Conservation (phyloP, 2,329 filamentous ascomycete genomes). For the Aspergillus uvarum region DNA sequence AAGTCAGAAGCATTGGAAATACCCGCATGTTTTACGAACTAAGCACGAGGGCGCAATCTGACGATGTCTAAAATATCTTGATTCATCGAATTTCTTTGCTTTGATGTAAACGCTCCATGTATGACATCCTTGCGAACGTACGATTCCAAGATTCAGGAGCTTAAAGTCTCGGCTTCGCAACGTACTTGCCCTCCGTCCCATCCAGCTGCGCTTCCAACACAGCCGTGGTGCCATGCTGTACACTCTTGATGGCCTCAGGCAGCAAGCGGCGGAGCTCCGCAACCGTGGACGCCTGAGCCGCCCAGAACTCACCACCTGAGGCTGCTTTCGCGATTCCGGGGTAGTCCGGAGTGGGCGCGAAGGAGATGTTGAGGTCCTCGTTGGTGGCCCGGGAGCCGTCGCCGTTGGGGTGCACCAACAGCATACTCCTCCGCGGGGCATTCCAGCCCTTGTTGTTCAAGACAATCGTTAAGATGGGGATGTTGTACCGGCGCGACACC, state of each 20-base stretch:
- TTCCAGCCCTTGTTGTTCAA: conserved; percentile 73
- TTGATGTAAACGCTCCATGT: too few relatives aligned
- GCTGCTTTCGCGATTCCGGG: conserved; percentile 67
- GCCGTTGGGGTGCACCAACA: conserved; percentile 66
- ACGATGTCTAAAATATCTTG: too few relatives aligned
- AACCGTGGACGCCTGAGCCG: conserved; percentile 57
- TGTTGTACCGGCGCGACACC: conserved; percentile 65
- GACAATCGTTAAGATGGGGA: conserved; percentile 65
- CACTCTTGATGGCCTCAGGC: conserved; percentile 59
- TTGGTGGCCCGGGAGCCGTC: conserved; percentile 62
- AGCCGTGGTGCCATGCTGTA: conserved; percentile 57
- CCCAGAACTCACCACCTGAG: conserved; percentile 62
- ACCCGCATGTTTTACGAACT: too few relatives aligned
- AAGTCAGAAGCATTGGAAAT: too few relatives aligned
- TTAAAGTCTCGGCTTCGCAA: conserved; percentile 15
- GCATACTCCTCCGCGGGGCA: conserved; percentile 59
- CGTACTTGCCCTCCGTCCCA: conserved; percentile 56
- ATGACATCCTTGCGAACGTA: too few relatives aligned
- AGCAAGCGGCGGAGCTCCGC: conserved; percentile 56
- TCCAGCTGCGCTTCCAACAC: conserved; percentile 63
- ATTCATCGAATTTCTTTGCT: too few relatives aligned
- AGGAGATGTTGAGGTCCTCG: conserved; percentile 65
- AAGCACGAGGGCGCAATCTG: too few relatives aligned
- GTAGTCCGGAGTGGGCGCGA: conserved; percentile 66
- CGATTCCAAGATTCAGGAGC: background rate